A percentile compares a stretch with the other conserved stretches of the same genome.
Evolutionary conservation across 202 grass and related monocot genomes (phyloP).

Genomic region (Sporobolus alterniflorus): DNA sequence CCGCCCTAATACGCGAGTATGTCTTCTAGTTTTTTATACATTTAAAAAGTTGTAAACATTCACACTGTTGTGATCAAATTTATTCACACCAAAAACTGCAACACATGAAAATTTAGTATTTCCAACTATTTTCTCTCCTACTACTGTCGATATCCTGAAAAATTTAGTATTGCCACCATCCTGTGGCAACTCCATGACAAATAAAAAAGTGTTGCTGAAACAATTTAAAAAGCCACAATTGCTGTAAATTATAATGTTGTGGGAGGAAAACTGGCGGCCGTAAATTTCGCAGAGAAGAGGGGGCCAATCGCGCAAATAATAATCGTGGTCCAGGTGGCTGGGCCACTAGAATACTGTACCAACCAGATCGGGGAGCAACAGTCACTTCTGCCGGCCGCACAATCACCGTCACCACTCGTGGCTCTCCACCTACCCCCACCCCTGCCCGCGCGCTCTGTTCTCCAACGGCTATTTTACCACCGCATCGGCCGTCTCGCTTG

Average conservation of each 20-base stretch:
- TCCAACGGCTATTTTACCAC: conserved; percentile 36
- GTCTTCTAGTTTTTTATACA: too few species aligned
- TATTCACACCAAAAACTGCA: too few species aligned
- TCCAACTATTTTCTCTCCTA: too few species aligned
- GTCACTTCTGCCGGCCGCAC: conserved; percentile 10
- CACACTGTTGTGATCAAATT: too few species aligned
- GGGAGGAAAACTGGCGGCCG: background rate
- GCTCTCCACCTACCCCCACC: background rate
- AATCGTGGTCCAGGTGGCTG: conserved; percentile 23
- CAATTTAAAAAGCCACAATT: too few species aligned
- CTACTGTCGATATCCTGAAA: too few species aligned
- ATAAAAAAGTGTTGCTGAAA: too few species aligned
- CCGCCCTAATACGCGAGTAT: too few species aligned
- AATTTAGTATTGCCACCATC: too few species aligned
- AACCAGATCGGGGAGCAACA: background rate
- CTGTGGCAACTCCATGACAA: too few species aligned
- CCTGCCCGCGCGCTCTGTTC: background rate
- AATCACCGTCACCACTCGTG: background rate
- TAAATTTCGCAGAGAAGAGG: background rate
- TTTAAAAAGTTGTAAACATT: too few species aligned
- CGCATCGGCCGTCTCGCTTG: background rate
- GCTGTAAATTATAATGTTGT: background rate
- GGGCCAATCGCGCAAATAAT: background rate
- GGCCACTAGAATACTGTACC: background rate
- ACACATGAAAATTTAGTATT: too few species aligned